Conservation (phyloP, 2,329 filamentous ascomycete species). For the Fusarium staphyleae region DNA sequence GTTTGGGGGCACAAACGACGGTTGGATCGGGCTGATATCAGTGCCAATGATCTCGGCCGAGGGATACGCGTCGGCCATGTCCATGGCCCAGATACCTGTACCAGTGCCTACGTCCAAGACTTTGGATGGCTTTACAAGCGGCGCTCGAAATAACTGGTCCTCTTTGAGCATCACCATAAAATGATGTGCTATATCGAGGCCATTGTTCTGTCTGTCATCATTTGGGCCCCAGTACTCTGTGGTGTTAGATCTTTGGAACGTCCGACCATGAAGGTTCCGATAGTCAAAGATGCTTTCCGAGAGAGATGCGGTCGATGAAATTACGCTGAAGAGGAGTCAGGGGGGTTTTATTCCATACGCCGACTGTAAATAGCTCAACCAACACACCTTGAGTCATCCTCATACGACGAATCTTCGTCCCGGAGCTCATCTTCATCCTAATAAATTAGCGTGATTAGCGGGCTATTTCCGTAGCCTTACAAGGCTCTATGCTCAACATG, state of each 20-base stretch:
- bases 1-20: no score
- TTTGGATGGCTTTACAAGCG: slow-evolving; percentile 54
- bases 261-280: slow-evolving; percentile 44
- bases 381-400: no score
- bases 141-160: slow-evolving; percentile 23
- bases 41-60: no score
- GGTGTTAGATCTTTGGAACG: slow-evolving; percentile 41
- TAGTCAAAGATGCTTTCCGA: slow-evolving; percentile 46
- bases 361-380: slow-evolving; percentile 53
- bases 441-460: no score
- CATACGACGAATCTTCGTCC: no score
- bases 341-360: no score
- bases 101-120: not conserved
- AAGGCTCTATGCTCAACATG: no score
- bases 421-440: no score
- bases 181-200: slow-evolving; percentile 39
- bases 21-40: no score
- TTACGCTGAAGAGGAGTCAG: slow-evolving; percentile 41
- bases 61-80: no score
- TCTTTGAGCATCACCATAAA: slow-evolving; percentile 36
- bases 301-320: slow-evolving; percentile 44
- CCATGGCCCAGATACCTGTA: not conserved
- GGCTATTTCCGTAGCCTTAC: no score
- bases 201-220: slow-evolving; percentile 38
- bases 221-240: slow-evolving; percentile 43